A percentile compares a stretch with the other conserved stretches of the same genome.
phyloP scores from a whole-genome alignment of 2,329 filamentous ascomycete species.

The Cercospora citrullina region DNA sequence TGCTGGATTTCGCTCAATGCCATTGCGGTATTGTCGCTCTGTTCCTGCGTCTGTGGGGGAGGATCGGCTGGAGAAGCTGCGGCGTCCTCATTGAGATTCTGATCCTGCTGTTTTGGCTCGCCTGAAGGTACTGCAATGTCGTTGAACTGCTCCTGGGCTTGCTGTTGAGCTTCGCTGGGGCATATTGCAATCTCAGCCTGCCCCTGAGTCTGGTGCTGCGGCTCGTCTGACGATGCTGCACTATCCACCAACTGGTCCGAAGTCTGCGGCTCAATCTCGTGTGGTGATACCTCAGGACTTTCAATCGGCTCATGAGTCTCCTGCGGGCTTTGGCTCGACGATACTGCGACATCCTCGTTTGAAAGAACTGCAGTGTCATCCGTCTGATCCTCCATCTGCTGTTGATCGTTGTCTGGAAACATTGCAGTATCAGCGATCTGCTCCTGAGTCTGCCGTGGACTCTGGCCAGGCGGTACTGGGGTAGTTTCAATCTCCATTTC shows the following conservation, averaged over 20 bases:
- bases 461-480: background rate
- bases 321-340: background rate
- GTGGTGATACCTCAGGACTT: background rate
- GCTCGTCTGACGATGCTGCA: background rate
- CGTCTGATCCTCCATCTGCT: background rate
- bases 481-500: background rate
- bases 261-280: background rate
- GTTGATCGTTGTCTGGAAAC: background rate
- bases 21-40: background rate
- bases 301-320: background rate
- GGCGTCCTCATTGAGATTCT: background rate
- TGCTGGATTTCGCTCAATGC: background rate
- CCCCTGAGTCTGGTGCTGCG: background rate
- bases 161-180: background rate
- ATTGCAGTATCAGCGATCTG: background rate
- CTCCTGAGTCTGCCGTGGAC: background rate
- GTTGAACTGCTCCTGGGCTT: background rate
- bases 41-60: background rate
- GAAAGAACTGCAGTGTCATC: background rate
- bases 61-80: background rate
- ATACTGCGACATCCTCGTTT: background rate
- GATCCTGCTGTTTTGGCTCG: background rate
- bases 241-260: background rate
- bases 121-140: background rate
- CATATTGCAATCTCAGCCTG: background rate